Evolutionary conservation across 192 early-diverging fungal genomes (phyloP).

Genomic region (Coemansia sp.): DNA sequence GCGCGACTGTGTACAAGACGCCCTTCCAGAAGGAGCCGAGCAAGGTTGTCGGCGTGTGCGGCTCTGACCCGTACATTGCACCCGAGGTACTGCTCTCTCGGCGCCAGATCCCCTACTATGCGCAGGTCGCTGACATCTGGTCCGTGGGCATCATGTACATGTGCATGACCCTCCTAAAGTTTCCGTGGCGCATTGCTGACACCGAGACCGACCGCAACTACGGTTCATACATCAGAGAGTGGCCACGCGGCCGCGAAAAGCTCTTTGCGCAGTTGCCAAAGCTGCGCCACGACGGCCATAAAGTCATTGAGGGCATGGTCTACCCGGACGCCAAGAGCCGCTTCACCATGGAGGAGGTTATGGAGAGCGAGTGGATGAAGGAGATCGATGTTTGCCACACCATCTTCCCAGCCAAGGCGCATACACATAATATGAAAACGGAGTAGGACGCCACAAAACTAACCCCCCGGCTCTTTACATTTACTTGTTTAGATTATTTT

Average conservation of each 20-base stretch:
- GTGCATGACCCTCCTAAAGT: conserved; percentile 66
- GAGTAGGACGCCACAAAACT: conserved; percentile 7
- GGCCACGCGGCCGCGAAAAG: conserved; percentile 52
- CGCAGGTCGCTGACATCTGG: conserved; percentile 85
- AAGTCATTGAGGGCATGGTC: conserved; percentile 63
- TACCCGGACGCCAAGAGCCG: conserved; percentile 59
- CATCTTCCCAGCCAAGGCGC: conserved; percentile 16
- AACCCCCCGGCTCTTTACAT: neutral
- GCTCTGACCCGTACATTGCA: conserved; percentile 94
- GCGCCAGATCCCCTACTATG: conserved; percentile 67
- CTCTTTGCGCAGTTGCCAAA: conserved; percentile 59
- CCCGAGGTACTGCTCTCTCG: conserved; percentile 73
- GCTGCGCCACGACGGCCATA: conserved; percentile 53
- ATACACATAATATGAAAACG: conserved; percentile 38
- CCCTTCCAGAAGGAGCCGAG: conserved; percentile 69
- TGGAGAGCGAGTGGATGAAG: conserved; percentile 75
- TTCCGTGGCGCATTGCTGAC: conserved; percentile 64
- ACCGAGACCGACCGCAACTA: conserved; percentile 54
- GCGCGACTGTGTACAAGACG: conserved; percentile 79
- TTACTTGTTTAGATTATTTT: conserved; percentile 8
- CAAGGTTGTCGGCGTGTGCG: conserved; percentile 73
- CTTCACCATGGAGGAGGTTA: conserved; percentile 61
- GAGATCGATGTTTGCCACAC: conserved; percentile 57
- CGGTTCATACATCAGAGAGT: conserved; percentile 57
- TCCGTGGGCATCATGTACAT: conserved; percentile 84